Conservation (phyloP, 345 rosid genomes). For the Camelina sativa region DNA sequence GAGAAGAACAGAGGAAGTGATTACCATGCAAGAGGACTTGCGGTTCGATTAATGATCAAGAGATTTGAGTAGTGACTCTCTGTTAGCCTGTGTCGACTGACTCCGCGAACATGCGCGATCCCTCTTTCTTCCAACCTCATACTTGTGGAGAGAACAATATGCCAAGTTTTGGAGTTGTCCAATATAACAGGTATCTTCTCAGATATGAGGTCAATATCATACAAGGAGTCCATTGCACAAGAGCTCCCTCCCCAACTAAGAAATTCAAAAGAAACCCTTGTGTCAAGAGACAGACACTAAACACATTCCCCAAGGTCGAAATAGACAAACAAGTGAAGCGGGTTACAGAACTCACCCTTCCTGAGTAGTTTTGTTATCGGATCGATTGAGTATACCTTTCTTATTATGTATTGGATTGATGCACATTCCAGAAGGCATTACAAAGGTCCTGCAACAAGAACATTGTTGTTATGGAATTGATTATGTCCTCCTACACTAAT, state of each 20-base stretch:
- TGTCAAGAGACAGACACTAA: background rate
- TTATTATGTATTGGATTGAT: conserved; percentile 91
- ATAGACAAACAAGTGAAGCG: background rate
- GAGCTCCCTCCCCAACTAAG: conserved; percentile 78
- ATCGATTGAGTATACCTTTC: conserved; percentile 72
- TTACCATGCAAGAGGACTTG: conserved; percentile 96
- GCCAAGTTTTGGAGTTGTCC: conserved; percentile 84
- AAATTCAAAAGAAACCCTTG: conserved; percentile 21
- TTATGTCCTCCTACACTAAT: background rate
- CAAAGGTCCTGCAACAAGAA: conserved; percentile 79
- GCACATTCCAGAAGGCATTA: conserved; percentile 95
- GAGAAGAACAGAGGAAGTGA: background rate
- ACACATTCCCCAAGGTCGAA: background rate
- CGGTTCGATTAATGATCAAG: conserved; percentile 88
- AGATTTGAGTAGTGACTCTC: conserved; percentile 68
- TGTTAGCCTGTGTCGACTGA: conserved; percentile 62
- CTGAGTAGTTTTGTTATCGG: conserved; percentile 56
- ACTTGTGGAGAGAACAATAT: conserved; percentile 68
- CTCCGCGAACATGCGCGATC: conserved; percentile 77
- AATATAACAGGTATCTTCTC: conserved; percentile 88
- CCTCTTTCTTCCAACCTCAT: conserved; percentile 94
- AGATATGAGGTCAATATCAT: conserved; percentile 86
- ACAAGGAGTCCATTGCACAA: conserved; percentile 78
- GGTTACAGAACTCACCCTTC: conserved; percentile 60
- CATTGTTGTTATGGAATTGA: background rate